A percentile compares a stretch with the other conserved stretches of the same genome.
These are phyloP conservation scores for Penicillium cinerascens DNA, from an alignment of 495 filamentous ascomycete species.

Conservation along the genomic window DNA sequence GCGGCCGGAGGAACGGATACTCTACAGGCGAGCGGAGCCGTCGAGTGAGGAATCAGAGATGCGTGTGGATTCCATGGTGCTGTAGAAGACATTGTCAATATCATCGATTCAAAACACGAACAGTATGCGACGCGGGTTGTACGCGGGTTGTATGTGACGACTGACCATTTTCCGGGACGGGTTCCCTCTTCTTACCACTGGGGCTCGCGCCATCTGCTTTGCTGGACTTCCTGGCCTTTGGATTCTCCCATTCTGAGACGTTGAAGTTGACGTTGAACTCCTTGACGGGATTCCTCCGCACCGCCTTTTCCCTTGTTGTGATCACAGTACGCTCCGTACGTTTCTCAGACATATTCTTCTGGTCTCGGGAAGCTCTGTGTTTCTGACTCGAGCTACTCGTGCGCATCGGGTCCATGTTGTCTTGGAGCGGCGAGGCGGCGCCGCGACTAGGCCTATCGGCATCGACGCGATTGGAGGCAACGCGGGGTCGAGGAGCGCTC, in stretches of 20 bases:
- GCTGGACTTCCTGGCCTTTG: slow-evolving; percentile 36
- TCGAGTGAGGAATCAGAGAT: slow-evolving; percentile 74
- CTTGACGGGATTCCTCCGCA: slow-evolving; percentile 64
- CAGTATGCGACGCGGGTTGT: background rate
- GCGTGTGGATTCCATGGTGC: slow-evolving; percentile 81
- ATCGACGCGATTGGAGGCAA: slow-evolving; percentile 44
- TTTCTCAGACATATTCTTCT: slow-evolving; percentile 32
- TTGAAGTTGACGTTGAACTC: slow-evolving; percentile 44
- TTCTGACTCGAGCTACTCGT: slow-evolving; percentile 37
- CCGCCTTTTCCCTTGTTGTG: slow-evolving; percentile 61
- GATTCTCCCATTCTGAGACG: slow-evolving; percentile 42
- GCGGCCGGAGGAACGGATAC: slow-evolving; percentile 81
- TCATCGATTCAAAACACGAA: slow-evolving; percentile 1
- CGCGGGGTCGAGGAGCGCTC: slow-evolving; percentile 47
- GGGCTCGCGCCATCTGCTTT: slow-evolving; percentile 39
- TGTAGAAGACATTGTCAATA: slow-evolving; percentile 23
- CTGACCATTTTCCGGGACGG: slow-evolving; percentile 36
- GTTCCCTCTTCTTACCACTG: slow-evolving; percentile 37
- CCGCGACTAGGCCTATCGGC: slow-evolving; percentile 34
- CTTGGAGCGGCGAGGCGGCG: slow-evolving; percentile 34
- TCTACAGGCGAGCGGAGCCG: slow-evolving; percentile 81
- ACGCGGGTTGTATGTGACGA: slow-evolving; percentile 4
- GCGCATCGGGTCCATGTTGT: slow-evolving; percentile 35
- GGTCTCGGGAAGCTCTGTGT: slow-evolving; percentile 31
- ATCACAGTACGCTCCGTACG: slow-evolving; percentile 47